Conservation (phyloP, 1,284 basidiomycete genomes). For the Taiwanofungus camphoratus region DNA sequence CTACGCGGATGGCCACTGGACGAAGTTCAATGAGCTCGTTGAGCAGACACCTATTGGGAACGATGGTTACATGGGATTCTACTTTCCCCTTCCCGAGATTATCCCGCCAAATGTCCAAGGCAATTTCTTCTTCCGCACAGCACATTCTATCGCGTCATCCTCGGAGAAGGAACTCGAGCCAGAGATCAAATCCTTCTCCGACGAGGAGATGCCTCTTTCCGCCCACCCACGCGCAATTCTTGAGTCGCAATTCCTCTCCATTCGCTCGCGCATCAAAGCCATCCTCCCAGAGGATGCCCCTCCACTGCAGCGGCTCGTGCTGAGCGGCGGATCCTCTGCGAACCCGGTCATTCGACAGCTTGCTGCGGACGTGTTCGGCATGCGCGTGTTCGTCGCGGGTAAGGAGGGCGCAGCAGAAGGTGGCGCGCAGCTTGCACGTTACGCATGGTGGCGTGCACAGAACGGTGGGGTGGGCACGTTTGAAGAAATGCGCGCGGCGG, state of each 20-base stretch:
- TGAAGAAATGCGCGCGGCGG: constrained; percentile 53
- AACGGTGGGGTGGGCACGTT: constrained; percentile 44
- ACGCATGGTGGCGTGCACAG: constrained; percentile 56
- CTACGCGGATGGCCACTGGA: constrained; percentile 64
- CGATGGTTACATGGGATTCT: constrained; percentile 57
- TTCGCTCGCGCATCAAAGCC: constrained; percentile 60
- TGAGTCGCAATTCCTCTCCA: constrained; percentile 83
- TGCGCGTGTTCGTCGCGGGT: constrained; percentile 64
- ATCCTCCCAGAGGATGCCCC: constrained; percentile 58
- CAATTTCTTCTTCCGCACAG: constrained; percentile 51
- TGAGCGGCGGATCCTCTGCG: constrained; percentile 77
- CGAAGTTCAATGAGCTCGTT: constrained; percentile 65
- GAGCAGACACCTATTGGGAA: constrained; percentile 55
- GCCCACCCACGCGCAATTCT: constrained; percentile 79
- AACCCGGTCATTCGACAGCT: constrained; percentile 74
- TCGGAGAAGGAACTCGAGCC: constrained; percentile 16
- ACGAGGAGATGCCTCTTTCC: constrained; percentile 36
- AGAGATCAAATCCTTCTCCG: constrained; percentile 27
- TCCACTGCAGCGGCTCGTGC: constrained; percentile 63
- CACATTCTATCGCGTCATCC: no score
- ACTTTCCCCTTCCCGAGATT: constrained; percentile 81
- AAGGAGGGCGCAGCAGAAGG: constrained; percentile 70
- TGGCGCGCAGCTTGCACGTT: constrained; percentile 64
- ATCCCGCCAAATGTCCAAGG: constrained; percentile 73
- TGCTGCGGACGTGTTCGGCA: constrained; percentile 74